Evolutionary conservation across 805 yeast genomes (phyloP), one percentile per base, ranked within the genome.

Genomic region (Starmerella bombicola): DNA sequence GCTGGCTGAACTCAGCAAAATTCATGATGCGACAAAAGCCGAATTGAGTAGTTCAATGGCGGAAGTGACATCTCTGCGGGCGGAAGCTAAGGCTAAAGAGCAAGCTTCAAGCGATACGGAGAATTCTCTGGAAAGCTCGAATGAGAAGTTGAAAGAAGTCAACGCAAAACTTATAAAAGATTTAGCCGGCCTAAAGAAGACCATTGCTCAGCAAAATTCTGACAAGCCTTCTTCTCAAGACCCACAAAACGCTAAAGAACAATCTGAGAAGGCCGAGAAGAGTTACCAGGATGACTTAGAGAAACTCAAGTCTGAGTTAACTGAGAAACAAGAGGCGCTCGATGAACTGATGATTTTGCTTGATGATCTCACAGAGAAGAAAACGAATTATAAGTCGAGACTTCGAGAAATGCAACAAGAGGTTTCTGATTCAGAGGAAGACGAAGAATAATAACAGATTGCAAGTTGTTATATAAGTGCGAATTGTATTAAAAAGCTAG

Each of bases 331-430:
- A 46, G 54, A 70, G 2, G 82, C 76, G 20, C 54, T 76, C 9
- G 94, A 84, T 51, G 93, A 82, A 47, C 58, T 84, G 52, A 70
- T 84, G 75, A 60, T 83, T 19, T 62, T 85, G 16, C 74, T 85
- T 57, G 72, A 80, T 16, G 93, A 82, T 34, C 62, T 83, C 50
- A 93, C 84, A 44, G 84, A 78, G 37, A 73, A 70, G 48, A 74
- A 74, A 42, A 63, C 67, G 23, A 66, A 66, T 46, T 77, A 81
- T 56, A 78, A 77, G 53, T 52, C 58, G 5, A 67, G 63, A 43
- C 65, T 79, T 29, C 65, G 64, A 42, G 62, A 56, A 0, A 53
- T 75, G 4, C 83, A 82, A 0, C 74, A 69, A 38, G 77, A 70
- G 1, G 76, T 84, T 4, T 74, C 82, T 35, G 88, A 78, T 40